These are phyloP conservation scores for Arthrobotrys pseudoclavata DNA, from an alignment of 2,329 filamentous ascomycete genomes.

Conservation along the genomic window DNA sequence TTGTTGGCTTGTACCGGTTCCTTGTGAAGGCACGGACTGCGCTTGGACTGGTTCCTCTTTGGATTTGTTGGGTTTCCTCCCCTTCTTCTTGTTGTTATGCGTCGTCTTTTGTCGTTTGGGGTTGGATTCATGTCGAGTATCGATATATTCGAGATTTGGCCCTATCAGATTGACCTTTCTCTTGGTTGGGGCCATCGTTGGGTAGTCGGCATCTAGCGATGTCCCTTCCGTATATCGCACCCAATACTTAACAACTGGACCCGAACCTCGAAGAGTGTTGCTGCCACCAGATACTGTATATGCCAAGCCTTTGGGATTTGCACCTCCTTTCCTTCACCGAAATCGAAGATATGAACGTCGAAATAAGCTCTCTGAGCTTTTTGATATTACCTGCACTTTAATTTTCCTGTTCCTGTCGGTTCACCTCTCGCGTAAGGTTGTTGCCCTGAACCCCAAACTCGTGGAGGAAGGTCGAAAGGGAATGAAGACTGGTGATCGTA, in stretches of 20 bases:
- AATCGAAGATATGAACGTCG: slow-evolving; percentile 4
- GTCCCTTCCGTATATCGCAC: neutral
- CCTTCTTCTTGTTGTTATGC: slow-evolving; percentile 43
- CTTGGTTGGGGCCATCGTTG: slow-evolving; percentile 27
- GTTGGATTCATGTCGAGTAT: slow-evolving; percentile 1
- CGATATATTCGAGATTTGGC: slow-evolving; percentile 47
- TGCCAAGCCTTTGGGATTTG: slow-evolving; percentile 1
- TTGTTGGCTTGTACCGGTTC: slow-evolving; percentile 8
- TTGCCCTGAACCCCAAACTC: slow-evolving; percentile 12
- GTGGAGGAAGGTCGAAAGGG: slow-evolving; percentile 21
- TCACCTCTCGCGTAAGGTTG: slow-evolving; percentile 1
- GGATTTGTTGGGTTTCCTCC: slow-evolving; percentile 22
- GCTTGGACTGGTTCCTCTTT: slow-evolving; percentile 62
- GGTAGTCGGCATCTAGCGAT: neutral
- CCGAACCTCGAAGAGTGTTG: neutral
- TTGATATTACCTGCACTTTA: slow-evolving; percentile 14
- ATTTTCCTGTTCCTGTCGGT: slow-evolving; percentile 9
- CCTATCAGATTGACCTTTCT: slow-evolving; percentile 41
- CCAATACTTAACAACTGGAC: neutral
- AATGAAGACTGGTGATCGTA: neutral
- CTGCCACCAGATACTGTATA: neutral
- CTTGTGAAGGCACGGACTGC: slow-evolving; percentile 61
- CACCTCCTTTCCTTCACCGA: neutral
- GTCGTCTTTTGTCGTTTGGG: slow-evolving; percentile 9
- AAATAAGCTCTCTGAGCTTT: slow-evolving; percentile 25